Evolutionary conservation across 116 monocot genomes (phyloP), one percentile per base, ranked within the genome.

Genomic region (Posidonia oceanica): DNA sequence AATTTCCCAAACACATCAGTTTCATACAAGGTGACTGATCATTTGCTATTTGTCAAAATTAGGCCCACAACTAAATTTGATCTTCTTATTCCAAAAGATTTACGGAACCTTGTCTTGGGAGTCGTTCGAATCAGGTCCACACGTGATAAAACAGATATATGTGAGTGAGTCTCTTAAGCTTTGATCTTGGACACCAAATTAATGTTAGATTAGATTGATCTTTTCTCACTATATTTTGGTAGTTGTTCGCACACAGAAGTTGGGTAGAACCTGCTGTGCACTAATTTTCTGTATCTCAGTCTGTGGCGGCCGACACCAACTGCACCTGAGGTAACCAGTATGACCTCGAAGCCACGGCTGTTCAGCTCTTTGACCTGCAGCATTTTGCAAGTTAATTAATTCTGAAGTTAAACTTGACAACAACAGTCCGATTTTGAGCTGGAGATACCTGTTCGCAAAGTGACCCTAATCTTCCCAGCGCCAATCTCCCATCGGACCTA

Each of bases 261-360:
- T 39, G 14, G 53, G 57, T 40, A 72, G 5, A 63, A 91, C 92
- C 97, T 89, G 89, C 93, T 97, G 67, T 97, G 79, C 36, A 92
- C 62, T 51, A 97, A 69, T 72, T 74, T 88, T 59, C 97, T 76
- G 59, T 92, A 87, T 69, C 85, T 77, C 59, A 97, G 89, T 69
- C 92, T 86, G 42, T 97, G 92, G 11, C 93, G 87, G 2, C 97
- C 97, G 66, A 85, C 87, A 61, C 83, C 85, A 54, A 97, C 82
- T 21, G 97, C 97, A 54, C 97, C 97, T 12, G 97, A 97, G 64
- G 85, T 92, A 13, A 97, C 93, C 78, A 97, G 56, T 76, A 97
- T 92, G 23, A 97, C 87, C 58, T 97, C 97, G 59, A 71, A 85
- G 11, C 87, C 97, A 53, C 55, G 68, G 63, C 76, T 79, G 54